Conservation (phyloP, 257 asterid genomes). For the Solanum dulcamara region DNA sequence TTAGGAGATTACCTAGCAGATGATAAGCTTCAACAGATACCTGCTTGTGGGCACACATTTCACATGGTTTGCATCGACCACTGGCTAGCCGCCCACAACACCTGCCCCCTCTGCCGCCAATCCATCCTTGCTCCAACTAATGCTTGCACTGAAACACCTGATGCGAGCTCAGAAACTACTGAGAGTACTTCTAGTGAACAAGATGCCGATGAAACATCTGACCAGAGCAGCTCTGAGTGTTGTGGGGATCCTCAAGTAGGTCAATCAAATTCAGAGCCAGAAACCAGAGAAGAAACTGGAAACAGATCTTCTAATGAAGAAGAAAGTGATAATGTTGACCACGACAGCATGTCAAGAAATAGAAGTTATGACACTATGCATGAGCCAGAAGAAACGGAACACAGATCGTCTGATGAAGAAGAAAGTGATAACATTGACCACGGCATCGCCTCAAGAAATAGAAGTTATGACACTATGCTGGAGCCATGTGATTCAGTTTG, state of each 20-base stretch:
- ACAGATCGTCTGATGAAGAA: background rate
- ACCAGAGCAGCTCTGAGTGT: background rate
- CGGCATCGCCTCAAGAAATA: background rate
- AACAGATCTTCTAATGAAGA: background rate
- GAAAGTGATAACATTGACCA: background rate
- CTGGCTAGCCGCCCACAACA: constrained; percentile 65
- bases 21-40: constrained; percentile 74
- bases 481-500: background rate
- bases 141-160: constrained; percentile 3
- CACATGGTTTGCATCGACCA: constrained; percentile 77
- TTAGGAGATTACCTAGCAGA: constrained; percentile 67
- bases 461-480: background rate
- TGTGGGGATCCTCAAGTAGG: background rate
- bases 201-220: constrained; percentile 2
- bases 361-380: background rate
- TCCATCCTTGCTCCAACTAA: constrained; percentile 42
- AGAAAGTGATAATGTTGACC: background rate
- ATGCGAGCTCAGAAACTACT: constrained; percentile 1
- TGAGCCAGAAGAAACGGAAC: background rate
- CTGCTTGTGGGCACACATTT: constrained; percentile 71
- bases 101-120: constrained; percentile 86
- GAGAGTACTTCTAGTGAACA: constrained; percentile 1
- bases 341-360: background rate
- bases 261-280: background rate
- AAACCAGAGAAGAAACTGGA: background rate